Evolutionary conservation across 164 flowering plant genomes (phyloP).

Genomic region (Akebia trifoliata): DNA sequence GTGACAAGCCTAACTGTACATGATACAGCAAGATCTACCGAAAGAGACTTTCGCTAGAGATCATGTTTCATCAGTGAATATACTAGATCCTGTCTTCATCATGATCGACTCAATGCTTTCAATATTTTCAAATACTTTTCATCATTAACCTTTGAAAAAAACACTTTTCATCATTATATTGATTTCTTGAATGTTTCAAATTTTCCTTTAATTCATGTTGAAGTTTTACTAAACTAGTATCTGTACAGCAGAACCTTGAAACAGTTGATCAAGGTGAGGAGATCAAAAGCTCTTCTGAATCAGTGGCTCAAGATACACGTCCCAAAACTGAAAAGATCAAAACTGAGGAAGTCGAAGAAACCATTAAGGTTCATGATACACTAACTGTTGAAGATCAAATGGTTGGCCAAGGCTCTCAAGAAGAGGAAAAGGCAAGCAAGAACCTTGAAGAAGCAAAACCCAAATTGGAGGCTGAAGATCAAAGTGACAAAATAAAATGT

Average conservation of each 20-base stretch:
- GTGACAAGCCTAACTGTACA: no score
- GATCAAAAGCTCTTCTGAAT: slow-evolving; percentile 11
- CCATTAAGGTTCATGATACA: slow-evolving; percentile 7
- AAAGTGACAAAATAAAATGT: slow-evolving; percentile 4
- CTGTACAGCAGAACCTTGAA: slow-evolving; percentile 19
- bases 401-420: slow-evolving; percentile 10
- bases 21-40: no score
- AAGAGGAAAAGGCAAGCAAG: slow-evolving; percentile 5
- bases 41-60: no score
- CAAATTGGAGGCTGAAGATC: slow-evolving; percentile 6
- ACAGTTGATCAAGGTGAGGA: slow-evolving; percentile 11
- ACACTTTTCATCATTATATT: neutral
- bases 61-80: no score
- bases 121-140: no score
- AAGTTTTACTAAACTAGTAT: slow-evolving; percentile 9
- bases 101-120: no score
- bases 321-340: slow-evolving; percentile 7
- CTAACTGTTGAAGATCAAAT: slow-evolving; percentile 11
- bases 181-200: neutral
- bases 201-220: neutral
- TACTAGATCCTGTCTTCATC: no score
- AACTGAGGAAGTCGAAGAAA: slow-evolving; percentile 8
- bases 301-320: slow-evolving; percentile 10
- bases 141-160: no score
- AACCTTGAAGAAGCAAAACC: slow-evolving; percentile 11